Base-by-base conservation (phyloP, 2,329 filamentous ascomycete species). In the Raffaelea ambrosiae region DNA sequence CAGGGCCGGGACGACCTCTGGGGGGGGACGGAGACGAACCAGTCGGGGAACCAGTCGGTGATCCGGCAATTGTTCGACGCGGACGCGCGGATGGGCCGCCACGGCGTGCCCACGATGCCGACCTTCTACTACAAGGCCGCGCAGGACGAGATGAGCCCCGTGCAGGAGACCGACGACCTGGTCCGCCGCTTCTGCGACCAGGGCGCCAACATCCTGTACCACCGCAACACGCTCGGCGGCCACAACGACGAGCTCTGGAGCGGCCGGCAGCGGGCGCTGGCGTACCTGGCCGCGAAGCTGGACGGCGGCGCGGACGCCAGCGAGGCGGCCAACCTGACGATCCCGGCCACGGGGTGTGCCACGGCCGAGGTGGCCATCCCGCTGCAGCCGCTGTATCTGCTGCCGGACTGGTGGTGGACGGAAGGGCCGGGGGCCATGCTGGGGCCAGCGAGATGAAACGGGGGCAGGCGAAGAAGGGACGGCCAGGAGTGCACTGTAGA, bases 41-140 rank as follows among this genome's bases (percentile, higher is more conserved):
- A n/a, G n/a, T n/a, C n/a, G n/a, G n/a, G n/a, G n/a, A n/a, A n/a
- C 11, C 46, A 51, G 9, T 56, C 59, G 1, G 49, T 58, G 4
- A 52, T 63, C 29, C 43, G 54, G 44, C 39, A 44, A 4, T 57
- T 62, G 26, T 54, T 62, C 41, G 51, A 61, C 22, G 45, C 51
- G 2, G 60, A 66, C 42, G 62, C 58, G 20, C 52, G 54, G 41
- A 59, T 61, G 57, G 57, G 58, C 22, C 51, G 52, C 18, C 64
- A 70, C 48, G 66, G 66, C 20, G 58, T 65, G 8, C 72, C 72
- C 3, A 52, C 61, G 38, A 69, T 70, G 59, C 71, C 71, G 1
- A 36, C 72, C 5, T 68, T 69, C 43, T 59, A 69, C 5, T 73
- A 74, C 58, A 71, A 74, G 51, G 66, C 68, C 26, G 13, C 13